Evolutionary conservation across 257 asterid genomes (phyloP).

Genomic region (Lithospermum erythrorhizon): DNA sequence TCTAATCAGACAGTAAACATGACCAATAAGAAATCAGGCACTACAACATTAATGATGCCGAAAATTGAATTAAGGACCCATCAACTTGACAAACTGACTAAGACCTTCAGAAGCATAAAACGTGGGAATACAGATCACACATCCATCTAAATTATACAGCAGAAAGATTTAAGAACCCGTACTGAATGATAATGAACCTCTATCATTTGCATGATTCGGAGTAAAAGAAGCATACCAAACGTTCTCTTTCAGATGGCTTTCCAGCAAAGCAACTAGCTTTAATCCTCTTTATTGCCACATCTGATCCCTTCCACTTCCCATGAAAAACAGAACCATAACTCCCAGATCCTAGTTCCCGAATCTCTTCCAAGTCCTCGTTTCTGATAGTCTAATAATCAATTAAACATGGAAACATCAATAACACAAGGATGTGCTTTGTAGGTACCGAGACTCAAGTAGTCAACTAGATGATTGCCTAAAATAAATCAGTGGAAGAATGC

Average conservation of each 20-base stretch:
- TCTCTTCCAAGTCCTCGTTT: constrained; percentile 95
- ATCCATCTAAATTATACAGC: neutral
- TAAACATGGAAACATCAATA: neutral
- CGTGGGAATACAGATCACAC: too few relatives aligned
- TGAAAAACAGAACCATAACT: constrained; percentile 90
- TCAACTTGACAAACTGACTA: too few relatives aligned
- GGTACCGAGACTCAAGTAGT: neutral
- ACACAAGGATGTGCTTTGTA: neutral
- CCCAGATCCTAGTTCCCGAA: constrained; percentile 92
- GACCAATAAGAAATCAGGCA: too few relatives aligned
- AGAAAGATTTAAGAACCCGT: neutral
- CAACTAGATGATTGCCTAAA: neutral
- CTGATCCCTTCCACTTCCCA: constrained; percentile 98
- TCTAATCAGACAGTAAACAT: neutral
- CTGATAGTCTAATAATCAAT: constrained; percentile 49
- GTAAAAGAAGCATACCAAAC: constrained; percentile 46
- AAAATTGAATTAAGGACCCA: too few relatives aligned
- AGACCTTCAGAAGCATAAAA: too few relatives aligned
- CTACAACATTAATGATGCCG: too few relatives aligned
- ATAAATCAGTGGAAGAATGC: neutral
- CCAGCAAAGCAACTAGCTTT: constrained; percentile 98
- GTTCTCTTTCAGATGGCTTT: constrained; percentile 94
- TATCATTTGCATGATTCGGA: constrained; percentile 1
- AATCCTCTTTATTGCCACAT: constrained; percentile 92
- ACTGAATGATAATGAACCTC: neutral